Conservation (phyloP, 1,284 basidiomycete genomes). For the Athelia sp. region DNA sequence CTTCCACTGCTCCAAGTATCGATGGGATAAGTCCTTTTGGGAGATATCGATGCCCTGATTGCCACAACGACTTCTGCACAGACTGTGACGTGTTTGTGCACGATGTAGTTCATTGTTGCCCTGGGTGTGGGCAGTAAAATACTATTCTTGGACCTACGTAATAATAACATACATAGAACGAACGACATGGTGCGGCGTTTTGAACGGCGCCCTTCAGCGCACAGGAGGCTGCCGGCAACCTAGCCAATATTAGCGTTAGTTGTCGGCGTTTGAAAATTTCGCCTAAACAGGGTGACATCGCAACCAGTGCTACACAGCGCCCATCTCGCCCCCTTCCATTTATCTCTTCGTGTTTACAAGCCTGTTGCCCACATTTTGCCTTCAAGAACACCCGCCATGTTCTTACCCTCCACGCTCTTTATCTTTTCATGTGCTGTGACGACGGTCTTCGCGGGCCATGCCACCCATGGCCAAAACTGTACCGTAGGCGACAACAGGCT, state of each 20-base stretch:
- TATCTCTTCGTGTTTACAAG: not conserved
- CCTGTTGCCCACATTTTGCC: not conserved
- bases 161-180: not conserved
- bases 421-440: constrained; percentile 25
- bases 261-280: not conserved
- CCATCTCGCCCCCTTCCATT: not conserved
- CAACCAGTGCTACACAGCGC: not conserved
- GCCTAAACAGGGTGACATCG: not conserved
- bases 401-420: constrained; percentile 37
- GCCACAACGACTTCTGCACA: constrained; percentile 53
- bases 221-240: not conserved
- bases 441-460: constrained; percentile 36
- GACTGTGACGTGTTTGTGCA: constrained; percentile 77
- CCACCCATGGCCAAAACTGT: constrained; percentile 45
- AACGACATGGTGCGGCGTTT: not conserved
- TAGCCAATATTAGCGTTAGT: not conserved
- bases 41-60: constrained; percentile 71
- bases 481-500: constrained; percentile 56
- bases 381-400: constrained; percentile 1
- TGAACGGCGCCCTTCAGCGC: not conserved
- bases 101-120: constrained; percentile 71
- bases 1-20: constrained; percentile 26
- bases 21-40: constrained; percentile 76
- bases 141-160: not conserved
- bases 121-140: constrained; percentile 43